phyloP scores from a whole-genome alignment of 495 filamentous ascomycete species.

The Pseudevernia furfuracea region DNA sequence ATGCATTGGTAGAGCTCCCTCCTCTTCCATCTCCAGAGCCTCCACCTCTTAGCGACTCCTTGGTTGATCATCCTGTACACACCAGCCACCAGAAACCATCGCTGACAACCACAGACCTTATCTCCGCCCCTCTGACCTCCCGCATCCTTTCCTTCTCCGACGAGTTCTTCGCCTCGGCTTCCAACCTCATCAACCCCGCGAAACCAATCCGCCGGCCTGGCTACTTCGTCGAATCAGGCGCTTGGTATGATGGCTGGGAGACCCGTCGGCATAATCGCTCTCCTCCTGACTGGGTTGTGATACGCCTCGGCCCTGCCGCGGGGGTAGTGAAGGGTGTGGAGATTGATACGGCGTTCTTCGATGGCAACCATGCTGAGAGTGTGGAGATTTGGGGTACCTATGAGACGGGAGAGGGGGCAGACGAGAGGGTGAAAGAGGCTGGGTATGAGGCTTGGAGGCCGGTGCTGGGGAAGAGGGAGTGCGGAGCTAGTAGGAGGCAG shows the following conservation, averaged over 20 bases:
- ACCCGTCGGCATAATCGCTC: constrained; percentile 76
- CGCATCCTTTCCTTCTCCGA: constrained; percentile 71
- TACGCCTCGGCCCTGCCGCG: constrained; percentile 70
- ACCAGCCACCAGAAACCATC: constrained; percentile 11
- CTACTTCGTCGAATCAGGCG: constrained; percentile 75
- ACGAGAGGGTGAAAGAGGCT: constrained; percentile 52
- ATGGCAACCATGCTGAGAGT: constrained; percentile 78
- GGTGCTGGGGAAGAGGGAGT: constrained; percentile 61
- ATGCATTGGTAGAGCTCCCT: constrained; percentile 49
- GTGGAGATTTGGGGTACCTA: constrained; percentile 76
- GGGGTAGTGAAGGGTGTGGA: constrained; percentile 73
- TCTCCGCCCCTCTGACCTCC: constrained; percentile 66
- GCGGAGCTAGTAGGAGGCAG: constrained; percentile 68
- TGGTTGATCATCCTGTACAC: neutral
- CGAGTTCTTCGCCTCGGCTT: constrained; percentile 81
- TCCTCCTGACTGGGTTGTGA: constrained; percentile 76
- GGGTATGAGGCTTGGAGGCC: constrained; percentile 59
- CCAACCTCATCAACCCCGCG: constrained; percentile 68
- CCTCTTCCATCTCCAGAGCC: neutral
- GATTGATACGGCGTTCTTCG: constrained; percentile 80
- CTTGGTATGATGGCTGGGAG: constrained; percentile 97
- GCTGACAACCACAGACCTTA: constrained; percentile 49
- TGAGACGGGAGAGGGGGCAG: constrained; percentile 43
- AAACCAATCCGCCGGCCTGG: constrained; percentile 69
- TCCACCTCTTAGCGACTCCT: constrained; percentile 4